phyloP scores from a whole-genome alignment of 2,329 filamentous ascomycete genomes.

The Colletotrichum sojae region DNA sequence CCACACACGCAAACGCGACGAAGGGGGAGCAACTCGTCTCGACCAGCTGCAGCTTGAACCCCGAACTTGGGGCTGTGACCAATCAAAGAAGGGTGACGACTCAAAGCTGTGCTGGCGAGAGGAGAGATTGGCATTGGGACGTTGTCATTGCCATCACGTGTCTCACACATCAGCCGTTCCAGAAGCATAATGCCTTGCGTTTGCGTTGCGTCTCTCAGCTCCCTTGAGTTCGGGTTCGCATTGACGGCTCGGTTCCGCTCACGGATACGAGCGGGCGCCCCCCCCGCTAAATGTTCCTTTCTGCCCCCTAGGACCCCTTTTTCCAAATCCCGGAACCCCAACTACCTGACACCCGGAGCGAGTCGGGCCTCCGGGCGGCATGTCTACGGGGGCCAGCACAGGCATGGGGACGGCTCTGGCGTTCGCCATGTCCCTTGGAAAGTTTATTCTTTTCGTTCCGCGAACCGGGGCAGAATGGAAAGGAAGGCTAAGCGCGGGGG shows the following conservation, averaged over 20 bases:
- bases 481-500: background rate
- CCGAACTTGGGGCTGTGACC: background rate
- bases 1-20: background rate
- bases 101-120: background rate
- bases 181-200: slow-evolving; percentile 21
- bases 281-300: background rate
- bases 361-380: background rate
- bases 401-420: slow-evolving; percentile 9
- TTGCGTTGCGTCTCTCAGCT: background rate
- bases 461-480: background rate
- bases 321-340: background rate
- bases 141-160: slow-evolving; percentile 32
- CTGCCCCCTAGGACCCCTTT: background rate
- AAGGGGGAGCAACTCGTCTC: background rate
- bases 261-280: slow-evolving; percentile 17
- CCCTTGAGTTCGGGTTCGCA: slow-evolving; percentile 28
- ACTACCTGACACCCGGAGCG: slow-evolving; percentile 18
- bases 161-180: slow-evolving; percentile 40
- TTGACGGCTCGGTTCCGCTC: slow-evolving; percentile 18
- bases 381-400: slow-evolving; percentile 10
- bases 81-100: slow-evolving; percentile 10
- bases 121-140: slow-evolving; percentile 10
- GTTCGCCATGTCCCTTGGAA: slow-evolving; percentile 12
- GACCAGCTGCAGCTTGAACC: background rate
- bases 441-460: background rate